Evolutionary conservation across 139 green algal genomes (phyloP), one percentile per base, ranked within the genome.

Genomic region (Microglena sp.): DNA sequence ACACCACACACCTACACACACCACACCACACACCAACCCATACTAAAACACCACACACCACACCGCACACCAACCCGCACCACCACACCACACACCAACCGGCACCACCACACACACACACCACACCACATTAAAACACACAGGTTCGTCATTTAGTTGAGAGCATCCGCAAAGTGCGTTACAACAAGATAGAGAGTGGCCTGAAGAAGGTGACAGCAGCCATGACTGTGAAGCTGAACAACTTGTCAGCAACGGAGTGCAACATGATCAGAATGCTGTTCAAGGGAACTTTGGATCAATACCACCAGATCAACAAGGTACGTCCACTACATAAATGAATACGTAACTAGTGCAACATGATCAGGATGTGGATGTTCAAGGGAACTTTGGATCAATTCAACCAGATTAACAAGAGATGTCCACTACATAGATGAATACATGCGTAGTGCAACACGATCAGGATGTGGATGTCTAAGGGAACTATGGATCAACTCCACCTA

Each of bases 211-310:
- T 95, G 55, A 56, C 70, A 3, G 73, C 71, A 1, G 73, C 87
- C n/a, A 81, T 86, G 29, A 89, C 85, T 1, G 84, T 95, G 33
- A 91, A 90, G 73, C 78, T 96, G 6, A 92, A 92, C 72, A 89
- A 94, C 68, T 70, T 96, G 53, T 74, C 77, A 0, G 82, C 81
- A 4, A 85, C 88, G 62, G 89, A 96, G 71, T 77, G 79, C 76
- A 95, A 93, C 74, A 78, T 87, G 57, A 87, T 93, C 60, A 77
- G 86, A 0, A 72, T 77, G 28, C 82, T 88, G 55, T 88, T 93
- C 62, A 75, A 79, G 45, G 79, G 72, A 24, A 68, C 77, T 0
- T 64, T 93, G 18, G 66, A 86, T 40, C 73, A 75, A 34, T 89
- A 84, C 33, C 68, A 78, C 3, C 77, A 80, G 33, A 64, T 87